A percentile compares a stretch with the other conserved stretches of the same genome.
phyloP scores from a whole-genome alignment of 352 stramenopile genomes.

The Phytophthora multivora region DNA sequence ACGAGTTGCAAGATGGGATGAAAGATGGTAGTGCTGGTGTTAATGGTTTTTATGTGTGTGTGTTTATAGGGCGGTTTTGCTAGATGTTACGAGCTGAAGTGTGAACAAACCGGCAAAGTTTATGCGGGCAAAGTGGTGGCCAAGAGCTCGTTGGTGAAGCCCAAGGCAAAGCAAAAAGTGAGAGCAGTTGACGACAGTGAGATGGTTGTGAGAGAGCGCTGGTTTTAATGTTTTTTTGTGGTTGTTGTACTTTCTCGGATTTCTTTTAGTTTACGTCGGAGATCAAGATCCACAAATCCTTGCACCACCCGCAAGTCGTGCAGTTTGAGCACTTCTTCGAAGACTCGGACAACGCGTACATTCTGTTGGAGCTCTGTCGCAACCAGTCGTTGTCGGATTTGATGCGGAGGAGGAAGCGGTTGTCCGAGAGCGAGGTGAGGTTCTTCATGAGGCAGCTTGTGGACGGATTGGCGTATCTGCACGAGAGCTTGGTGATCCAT shows the following conservation, averaged over 20 bases:
- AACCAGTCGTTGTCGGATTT: conserved; percentile 97
- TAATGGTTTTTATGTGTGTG: conserved; percentile 14
- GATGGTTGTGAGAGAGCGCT: not conserved
- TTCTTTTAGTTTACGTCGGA: conserved; percentile 89
- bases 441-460: conserved; percentile 94
- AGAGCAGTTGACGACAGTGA: not conserved
- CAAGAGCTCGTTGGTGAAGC: conserved; percentile 97
- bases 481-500: conserved; percentile 95
- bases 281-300: conserved; percentile 98
- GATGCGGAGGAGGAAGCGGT: conserved; percentile 93
- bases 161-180: conserved; percentile 96
- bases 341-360: conserved; percentile 97
- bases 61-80: conserved; percentile 95
- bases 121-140: conserved; percentile 98
- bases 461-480: conserved; percentile 95
- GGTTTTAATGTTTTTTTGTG: conserved; percentile 8
- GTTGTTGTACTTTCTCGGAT: conserved; percentile 52
- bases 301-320: conserved; percentile 95
- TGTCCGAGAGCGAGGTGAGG: conserved; percentile 95
- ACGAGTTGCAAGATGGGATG: not conserved
- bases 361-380: conserved; percentile 96
- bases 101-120: conserved; percentile 90
- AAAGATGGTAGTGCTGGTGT: not conserved
- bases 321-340: conserved; percentile 99
- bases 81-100: conserved; percentile 96